phyloP scores from a whole-genome alignment of 352 stramenopile genomes.

The Phytophthora cryptogea region DNA sequence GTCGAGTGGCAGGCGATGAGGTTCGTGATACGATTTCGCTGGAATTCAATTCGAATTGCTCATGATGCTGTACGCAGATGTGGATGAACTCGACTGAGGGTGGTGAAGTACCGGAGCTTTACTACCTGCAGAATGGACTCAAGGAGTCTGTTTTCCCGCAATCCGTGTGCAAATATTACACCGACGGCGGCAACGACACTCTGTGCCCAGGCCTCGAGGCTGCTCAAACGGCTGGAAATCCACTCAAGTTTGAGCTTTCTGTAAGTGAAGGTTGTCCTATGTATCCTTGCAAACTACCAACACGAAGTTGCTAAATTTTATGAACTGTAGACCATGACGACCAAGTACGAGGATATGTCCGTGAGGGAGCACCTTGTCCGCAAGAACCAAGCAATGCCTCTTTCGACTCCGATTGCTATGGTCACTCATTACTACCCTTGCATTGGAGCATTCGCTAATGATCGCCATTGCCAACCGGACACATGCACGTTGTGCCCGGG shows the following conservation, averaged over 20 bases:
- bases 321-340: slow-evolving; percentile 60
- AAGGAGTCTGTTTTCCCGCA: slow-evolving; percentile 75
- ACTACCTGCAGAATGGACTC: slow-evolving; percentile 78
- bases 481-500: slow-evolving; percentile 72
- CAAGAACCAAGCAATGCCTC: slow-evolving; percentile 78
- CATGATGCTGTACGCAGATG: slow-evolving; percentile 36
- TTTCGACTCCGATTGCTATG: slow-evolving; percentile 76
- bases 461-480: slow-evolving; percentile 66
- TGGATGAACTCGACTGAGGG: slow-evolving; percentile 86
- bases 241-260: slow-evolving; percentile 69
- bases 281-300: background rate
- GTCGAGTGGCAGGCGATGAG: slow-evolving; percentile 66
- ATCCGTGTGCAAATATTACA: slow-evolving; percentile 75
- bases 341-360: slow-evolving; percentile 84
- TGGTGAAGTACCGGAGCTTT: slow-evolving; percentile 72
- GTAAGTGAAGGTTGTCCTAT: slow-evolving; percentile 21
- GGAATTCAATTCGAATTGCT: slow-evolving; percentile 3
- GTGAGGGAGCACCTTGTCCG: slow-evolving; percentile 71
- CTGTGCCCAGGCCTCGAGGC: slow-evolving; percentile 66
- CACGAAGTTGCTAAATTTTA: background rate
- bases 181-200: slow-evolving; percentile 59
- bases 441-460: slow-evolving; percentile 59
- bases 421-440: slow-evolving; percentile 85
- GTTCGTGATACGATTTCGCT: slow-evolving; percentile 21
- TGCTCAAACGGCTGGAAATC: slow-evolving; percentile 54